phyloP scores from a whole-genome alignment of 495 filamentous ascomycete genomes.

The Trichocladium antarcticum region DNA sequence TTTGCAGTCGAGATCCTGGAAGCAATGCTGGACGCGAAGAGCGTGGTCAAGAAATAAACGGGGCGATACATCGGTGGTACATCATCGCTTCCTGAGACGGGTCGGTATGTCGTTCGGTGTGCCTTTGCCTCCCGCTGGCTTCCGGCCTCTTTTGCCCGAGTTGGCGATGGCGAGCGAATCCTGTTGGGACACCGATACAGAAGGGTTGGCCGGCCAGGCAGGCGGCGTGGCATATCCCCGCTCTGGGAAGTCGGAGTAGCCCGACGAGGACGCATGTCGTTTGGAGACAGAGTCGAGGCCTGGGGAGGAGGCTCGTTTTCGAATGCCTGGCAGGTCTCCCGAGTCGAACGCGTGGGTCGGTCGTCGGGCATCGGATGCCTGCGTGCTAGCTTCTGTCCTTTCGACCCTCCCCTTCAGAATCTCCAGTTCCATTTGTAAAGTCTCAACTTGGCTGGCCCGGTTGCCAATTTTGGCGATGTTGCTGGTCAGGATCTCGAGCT shows the following conservation, averaged over 20 bases:
- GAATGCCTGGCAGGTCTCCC: background rate
- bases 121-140: background rate
- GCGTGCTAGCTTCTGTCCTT: constrained; percentile 17
- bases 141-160: background rate
- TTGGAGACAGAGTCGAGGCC: background rate
- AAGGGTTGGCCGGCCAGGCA: background rate
- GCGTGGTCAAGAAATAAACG: background rate
- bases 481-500: constrained; percentile 31
- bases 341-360: background rate
- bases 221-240: constrained; percentile 2
- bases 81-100: background rate
- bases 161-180: background rate
- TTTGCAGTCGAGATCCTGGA: constrained; percentile 31
- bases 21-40: constrained; percentile 17
- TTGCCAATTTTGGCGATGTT: constrained; percentile 29
- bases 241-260: constrained; percentile 2
- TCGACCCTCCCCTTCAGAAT: constrained; percentile 29
- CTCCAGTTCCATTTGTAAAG: constrained; percentile 32
- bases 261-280: constrained; percentile 2
- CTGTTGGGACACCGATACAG: background rate
- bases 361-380: background rate
- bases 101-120: background rate
- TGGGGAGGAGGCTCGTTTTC: constrained; percentile 9
- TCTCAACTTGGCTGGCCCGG: constrained; percentile 31
- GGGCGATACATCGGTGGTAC: background rate